These are phyloP conservation scores for Nemania sp. DNA, from an alignment of 2,329 filamentous ascomycete genomes.

Conservation along the genomic window DNA sequence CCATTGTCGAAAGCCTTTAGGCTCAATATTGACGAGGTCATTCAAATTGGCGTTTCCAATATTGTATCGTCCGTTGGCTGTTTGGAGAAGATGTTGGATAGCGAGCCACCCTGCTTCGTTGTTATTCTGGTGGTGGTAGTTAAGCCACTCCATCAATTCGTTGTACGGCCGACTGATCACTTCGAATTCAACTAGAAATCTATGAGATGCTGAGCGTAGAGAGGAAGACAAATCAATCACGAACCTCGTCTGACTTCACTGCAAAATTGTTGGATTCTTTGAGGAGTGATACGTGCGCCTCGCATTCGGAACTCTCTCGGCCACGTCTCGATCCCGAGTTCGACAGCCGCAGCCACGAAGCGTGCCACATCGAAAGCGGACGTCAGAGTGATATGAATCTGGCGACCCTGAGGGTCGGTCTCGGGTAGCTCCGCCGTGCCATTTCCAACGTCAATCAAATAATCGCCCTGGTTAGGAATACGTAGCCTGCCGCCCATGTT, in stretches of 20 bases:
- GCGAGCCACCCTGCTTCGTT: conserved; percentile 55
- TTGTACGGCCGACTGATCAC: conserved; percentile 44
- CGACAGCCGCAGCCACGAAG: conserved; percentile 71
- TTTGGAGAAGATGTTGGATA: conserved; percentile 67
- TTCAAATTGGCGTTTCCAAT: conserved; percentile 66
- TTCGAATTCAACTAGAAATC: conserved; percentile 30
- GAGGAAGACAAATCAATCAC: conserved; percentile 20
- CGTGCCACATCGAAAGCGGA: conserved; percentile 69
- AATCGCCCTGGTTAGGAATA: conserved; percentile 62
- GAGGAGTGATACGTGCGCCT: conserved; percentile 66
- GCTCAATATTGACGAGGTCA: conserved; percentile 48
- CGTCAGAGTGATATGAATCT: conserved; percentile 66
- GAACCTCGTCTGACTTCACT: conserved; percentile 54
- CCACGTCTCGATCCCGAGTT: conserved; percentile 64
- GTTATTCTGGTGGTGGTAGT: conserved; percentile 50
- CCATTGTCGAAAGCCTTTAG: conserved; percentile 59
- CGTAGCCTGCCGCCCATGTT: conserved; percentile 61
- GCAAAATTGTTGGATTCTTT: conserved; percentile 58
- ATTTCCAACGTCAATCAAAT: conserved; percentile 63
- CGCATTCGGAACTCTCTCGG: conserved; percentile 69
- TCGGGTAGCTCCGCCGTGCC: conserved; percentile 64
- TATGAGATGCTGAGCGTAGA: conserved; percentile 22
- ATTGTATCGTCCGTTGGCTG: conserved; percentile 68
- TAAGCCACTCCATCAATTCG: conserved; percentile 46
- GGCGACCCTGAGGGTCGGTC: conserved; percentile 52